Base-by-base conservation (phyloP, 805 yeast genomes). In the Debaryomyces castellii region DNA sequence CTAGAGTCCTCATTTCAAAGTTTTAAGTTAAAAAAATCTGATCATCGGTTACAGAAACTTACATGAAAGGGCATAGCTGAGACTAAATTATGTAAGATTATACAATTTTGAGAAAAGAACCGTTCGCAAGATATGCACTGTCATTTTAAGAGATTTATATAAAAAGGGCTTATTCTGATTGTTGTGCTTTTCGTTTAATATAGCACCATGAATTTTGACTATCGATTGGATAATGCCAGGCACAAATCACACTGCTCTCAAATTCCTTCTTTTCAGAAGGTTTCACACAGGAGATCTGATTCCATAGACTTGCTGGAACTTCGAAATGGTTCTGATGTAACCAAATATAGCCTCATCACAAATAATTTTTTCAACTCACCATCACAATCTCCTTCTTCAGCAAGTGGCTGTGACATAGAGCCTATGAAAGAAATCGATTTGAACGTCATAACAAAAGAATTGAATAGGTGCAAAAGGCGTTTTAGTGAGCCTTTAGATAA, bases 381-480 rank as follows among this genome's bases (percentile, higher is more conserved):
- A 22, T 9, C 39, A 8, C 14, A 36, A 21, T 36, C 39, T 20
- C 11, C 17, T 12, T 22, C 14, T 9, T 22, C 20, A 8, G 20
- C 5, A 16, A 5, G 10, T 23, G 14, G 4, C 10, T 30, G 1
- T 14, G 17, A 8, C 8, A 30, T 20, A n/a, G 34, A 30, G 4
- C 20, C 34, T 14, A 14, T 5, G 3, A n/a, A 30, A 18, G 16
- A 24, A 5, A 47, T 47, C 12, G 47, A 47, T 27, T 34, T 47
- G 12, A 39, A 47, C 17, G 36, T 35, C n/a, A 42, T 47, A 2
- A 33, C 28, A n/a, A 37, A 23, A 18, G 44, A 43, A 28, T 39
- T 46, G 14, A 34, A 40, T 5, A 28, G 23, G 12, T 43, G 39
- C 36, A 30, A 18, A 35, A 35, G 38, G 16, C 16, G 38, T 8